Evolutionary conservation across 805 yeast species (phyloP), one percentile per base, ranked within the genome.

Genomic region (Diddensiella santjacobensis): DNA sequence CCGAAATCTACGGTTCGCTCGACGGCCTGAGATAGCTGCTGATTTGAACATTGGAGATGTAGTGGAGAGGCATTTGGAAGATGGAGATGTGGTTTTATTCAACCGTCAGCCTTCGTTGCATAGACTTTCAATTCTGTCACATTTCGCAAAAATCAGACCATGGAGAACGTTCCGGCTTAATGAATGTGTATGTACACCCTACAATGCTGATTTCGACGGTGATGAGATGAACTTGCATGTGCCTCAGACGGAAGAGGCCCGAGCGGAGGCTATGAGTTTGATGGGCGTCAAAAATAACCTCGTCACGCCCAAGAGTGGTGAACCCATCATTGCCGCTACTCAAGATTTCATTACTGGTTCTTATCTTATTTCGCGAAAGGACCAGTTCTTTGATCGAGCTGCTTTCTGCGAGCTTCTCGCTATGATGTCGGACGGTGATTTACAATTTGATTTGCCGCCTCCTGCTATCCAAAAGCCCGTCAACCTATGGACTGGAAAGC

Each of bases 261-360:
- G 99, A 56, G 96, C 98, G 0, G 99, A 93, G 68, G 99, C 99
- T n/a, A 88, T 91, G 68, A 87, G 86, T 61, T 75, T 93, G 62
- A 93, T 93, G 99, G 99, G 98, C 47, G 99, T 93, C 37, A 93
- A 93, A 61, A 86, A 90, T 63, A 93, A 93, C 64, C 72, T 93
- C 54, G 76, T 93, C 58, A 93, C 99, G 1, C 99, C 99, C 6
- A 87, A 90, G 63, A 87, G 96, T 26, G 99, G 99, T 59, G 99
- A 95, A 62, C 99, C 99, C 0, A 93, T 93, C 59, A 93, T 93
- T 75, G 99, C 99, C 0, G 99, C 99, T 5, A 93, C 99, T 0
- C 99, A 93, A 73, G 99, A 93, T 79, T 93, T 93, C 73, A 93
- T 93, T 60, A 90, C 98, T 3, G 99, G 98, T 17, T 88, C 97